Conservation (phyloP, 2,329 filamentous ascomycete genomes). For the Alternaria viburni region DNA sequence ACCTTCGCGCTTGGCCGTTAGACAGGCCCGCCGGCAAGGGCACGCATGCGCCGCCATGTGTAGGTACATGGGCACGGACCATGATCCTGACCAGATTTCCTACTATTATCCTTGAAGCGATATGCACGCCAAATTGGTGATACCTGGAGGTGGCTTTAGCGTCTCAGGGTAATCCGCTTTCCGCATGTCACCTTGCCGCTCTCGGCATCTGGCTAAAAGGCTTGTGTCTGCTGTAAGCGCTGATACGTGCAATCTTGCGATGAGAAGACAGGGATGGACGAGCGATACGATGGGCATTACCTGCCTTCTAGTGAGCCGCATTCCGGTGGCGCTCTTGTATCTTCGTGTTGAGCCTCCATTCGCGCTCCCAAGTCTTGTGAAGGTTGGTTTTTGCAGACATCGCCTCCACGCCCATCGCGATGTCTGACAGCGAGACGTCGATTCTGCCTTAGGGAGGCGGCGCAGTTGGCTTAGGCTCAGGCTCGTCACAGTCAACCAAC, state of each 20-base stretch:
- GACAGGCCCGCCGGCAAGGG: constrained; percentile 33
- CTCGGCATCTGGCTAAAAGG: constrained; percentile 29
- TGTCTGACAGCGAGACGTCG: constrained; percentile 9
- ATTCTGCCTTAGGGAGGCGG: constrained; percentile 23
- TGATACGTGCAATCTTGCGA: constrained; percentile 37
- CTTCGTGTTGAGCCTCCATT: constrained; percentile 40
- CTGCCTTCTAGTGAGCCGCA: constrained; percentile 38
- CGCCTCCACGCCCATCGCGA: constrained; percentile 22
- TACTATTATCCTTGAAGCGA: constrained; percentile 32
- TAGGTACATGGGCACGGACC: constrained; percentile 36
- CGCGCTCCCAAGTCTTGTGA: constrained; percentile 20
- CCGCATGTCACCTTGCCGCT: constrained; percentile 32
- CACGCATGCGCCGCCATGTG: constrained; percentile 37
- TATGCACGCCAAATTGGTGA: constrained; percentile 41
- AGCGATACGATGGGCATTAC: constrained; percentile 27
- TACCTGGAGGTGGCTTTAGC: constrained; percentile 38
- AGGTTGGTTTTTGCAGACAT: constrained; percentile 22
- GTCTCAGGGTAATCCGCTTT: constrained; percentile 24
- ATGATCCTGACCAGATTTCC: constrained; percentile 20
- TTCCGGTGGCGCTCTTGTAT: constrained; percentile 22
- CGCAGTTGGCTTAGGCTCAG: not conserved
- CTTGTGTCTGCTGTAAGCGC: constrained; percentile 33
- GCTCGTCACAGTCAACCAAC: not conserved
- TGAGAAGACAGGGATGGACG: constrained; percentile 23
- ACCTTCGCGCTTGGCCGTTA: constrained; percentile 33